Base-by-base conservation (phyloP, 2,329 filamentous ascomycete genomes). In the Monilinia fructicola region DNA sequence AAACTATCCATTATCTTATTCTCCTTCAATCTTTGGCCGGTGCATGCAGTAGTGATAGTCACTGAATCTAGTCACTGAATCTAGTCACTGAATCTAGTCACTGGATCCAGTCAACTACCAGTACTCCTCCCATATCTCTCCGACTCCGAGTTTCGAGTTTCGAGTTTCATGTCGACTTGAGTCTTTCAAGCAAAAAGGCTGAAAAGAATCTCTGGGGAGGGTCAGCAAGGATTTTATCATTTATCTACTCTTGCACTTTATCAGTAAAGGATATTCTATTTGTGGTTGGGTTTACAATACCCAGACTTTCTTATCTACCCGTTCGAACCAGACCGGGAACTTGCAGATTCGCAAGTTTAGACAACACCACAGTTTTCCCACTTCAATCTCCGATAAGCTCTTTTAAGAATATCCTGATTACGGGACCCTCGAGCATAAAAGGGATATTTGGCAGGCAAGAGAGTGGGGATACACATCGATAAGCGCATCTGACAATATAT, bases 21-120 rank as follows among this genome's bases (percentile, higher is more conserved):
- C 72, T 75, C 55, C 69, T 75, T 69, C 73, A 72, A 70, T 73
- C 72, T 65, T 69, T 74, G 48, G 74, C 73, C 54, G 71, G 73
- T 40, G 67, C 70, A 44, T 69, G 70, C 64, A 70, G 68, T 66
- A 42, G 63, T 42, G 70, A 73, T 53, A 73, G 69, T 56, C 71
- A 69, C 59, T 73, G 71, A 73, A 64, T 46, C 40, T 52, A 55
- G 52, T 54, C 58, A 60, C n/a, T n/a, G n/a, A n/a, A n/a, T n/a
- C n/a, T n/a, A n/a, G n/a, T n/a, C n/a, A n/a, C n/a, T n/a, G n/a
- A n/a, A n/a, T n/a, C n/a, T 53, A 73, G 69, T 56, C 71, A 69
- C 59, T 73, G 71, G 73, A 64, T 46, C 40, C 59, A 55, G 52
- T 54, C 58, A 60, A n/a, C 42, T 23, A 48, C 23, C 9, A 14